Evolutionary conservation across 208 protist species (phyloP).

Genomic region (Crithidia expoeki): DNA sequence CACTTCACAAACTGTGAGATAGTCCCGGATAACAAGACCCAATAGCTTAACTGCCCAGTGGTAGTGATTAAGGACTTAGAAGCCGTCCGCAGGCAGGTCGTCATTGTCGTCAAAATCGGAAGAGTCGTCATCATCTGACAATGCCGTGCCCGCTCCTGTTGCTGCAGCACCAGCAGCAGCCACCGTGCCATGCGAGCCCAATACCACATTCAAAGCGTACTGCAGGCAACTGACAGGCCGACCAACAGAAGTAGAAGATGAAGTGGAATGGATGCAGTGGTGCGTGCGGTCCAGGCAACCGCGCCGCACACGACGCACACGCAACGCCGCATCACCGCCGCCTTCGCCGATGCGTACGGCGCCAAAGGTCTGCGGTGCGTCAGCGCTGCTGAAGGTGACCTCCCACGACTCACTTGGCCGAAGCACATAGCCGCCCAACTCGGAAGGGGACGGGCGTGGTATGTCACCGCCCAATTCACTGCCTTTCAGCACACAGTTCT

Average conservation of each 20-base stretch:
- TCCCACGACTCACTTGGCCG: slow-evolving; percentile 47
- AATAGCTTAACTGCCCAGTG: no score
- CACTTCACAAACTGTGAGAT: no score
- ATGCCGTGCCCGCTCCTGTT: background rate
- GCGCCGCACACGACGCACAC: slow-evolving; percentile 31
- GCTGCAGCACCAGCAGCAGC: background rate
- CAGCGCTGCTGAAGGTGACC: slow-evolving; percentile 77
- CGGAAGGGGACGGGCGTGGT: slow-evolving; percentile 23
- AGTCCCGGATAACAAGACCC: no score
- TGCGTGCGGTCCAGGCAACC: slow-evolving; percentile 25
- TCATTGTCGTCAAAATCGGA: background rate
- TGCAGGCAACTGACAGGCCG: slow-evolving; percentile 29
- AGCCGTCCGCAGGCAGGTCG: background rate
- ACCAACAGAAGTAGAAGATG: slow-evolving; percentile 2
- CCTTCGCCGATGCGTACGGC: slow-evolving; percentile 57
- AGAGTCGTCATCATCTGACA: background rate
- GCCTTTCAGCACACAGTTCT: slow-evolving; percentile 42
- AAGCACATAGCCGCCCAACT: slow-evolving; percentile 28
- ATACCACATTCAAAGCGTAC: slow-evolving; percentile 31
- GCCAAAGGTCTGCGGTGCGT: slow-evolving; percentile 82
- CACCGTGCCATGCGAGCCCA: slow-evolving; percentile 6
- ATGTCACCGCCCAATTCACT: slow-evolving; percentile 42
- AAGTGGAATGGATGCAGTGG: slow-evolving; percentile 42
- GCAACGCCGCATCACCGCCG: slow-evolving; percentile 25
- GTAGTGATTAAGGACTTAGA: no score